Conservation (phyloP, 1,284 basidiomycete genomes). For the Ceratobasidium sp. region DNA sequence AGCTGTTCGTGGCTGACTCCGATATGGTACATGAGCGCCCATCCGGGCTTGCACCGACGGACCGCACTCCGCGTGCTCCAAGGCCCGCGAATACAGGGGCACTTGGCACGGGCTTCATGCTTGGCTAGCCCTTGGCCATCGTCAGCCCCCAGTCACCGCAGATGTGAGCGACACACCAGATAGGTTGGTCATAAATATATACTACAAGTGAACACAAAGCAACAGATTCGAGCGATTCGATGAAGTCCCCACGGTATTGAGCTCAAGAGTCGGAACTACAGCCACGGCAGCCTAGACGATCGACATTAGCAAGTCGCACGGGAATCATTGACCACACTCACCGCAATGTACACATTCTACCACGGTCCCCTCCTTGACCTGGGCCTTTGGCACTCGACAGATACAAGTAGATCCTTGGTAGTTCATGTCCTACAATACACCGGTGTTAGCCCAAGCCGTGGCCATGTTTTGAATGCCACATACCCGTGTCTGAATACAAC, state of each 20-base stretch:
- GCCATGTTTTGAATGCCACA: constrained; percentile 51
- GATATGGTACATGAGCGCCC: neutral
- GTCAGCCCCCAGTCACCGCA: neutral
- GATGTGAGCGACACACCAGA: neutral
- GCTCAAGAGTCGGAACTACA: constrained; percentile 84
- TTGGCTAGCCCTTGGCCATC: constrained; percentile 21
- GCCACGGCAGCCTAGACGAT: constrained; percentile 75
- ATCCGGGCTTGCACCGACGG: neutral
- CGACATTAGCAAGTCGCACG: constrained; percentile 23
- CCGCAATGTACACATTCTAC: constrained; percentile 98
- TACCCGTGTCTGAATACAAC: constrained; percentile 96
- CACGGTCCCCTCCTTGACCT: constrained; percentile 90
- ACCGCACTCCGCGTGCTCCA: neutral
- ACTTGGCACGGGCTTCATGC: neutral
- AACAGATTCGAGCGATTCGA: neutral
- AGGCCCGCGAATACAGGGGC: neutral
- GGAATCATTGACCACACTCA: constrained; percentile 61
- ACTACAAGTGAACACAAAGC: neutral
- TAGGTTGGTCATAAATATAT: constrained; percentile 17
- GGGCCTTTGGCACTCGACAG: constrained; percentile 96
- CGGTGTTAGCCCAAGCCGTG: constrained; percentile 36
- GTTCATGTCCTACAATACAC: constrained; percentile 88
- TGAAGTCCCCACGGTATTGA: neutral
- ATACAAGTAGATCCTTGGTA: constrained; percentile 99
- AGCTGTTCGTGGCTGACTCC: neutral